Base-by-base conservation (phyloP, 768 basidiomycete species). In the Daedaleopsis sinensis region DNA sequence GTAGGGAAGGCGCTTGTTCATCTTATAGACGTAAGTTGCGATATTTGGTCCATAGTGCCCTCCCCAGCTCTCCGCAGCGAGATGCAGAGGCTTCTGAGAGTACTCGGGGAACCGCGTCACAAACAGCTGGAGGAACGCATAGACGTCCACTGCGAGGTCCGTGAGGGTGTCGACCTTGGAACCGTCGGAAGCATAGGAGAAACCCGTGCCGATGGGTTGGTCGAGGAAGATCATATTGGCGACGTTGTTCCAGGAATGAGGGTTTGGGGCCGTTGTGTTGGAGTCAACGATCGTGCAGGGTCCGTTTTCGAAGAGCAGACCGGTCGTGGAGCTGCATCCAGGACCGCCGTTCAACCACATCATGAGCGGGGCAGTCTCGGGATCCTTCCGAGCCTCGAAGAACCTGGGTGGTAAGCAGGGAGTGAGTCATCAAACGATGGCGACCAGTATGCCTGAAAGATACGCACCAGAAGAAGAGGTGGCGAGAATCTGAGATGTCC, bases 381-480 rank as follows among this genome's bases (percentile, higher is more conserved):
- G 73, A n/a, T 66, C 58, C 37, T 63, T 56, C 32, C 71, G 46
- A 32, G 68, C 55, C 64, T 72, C 73, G 53, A 70, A 72, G 58
- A 74, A 73, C 76, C 74, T 74, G 47, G 18, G 21, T 46, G 8
- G 10, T 13, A 5, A 19, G 18, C 13, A 36, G 23, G 21, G 35
- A 52, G 24, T 35, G 24, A 5, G 2, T n/a, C 16, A 36, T 6
- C 11, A 39, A 1, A 1, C 2, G 18, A 13, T 1, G 37, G 15
- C 8, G 10, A 27, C 15, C 21, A 11, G 48, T n/a, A 19, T 51
- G 32, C 8, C 16, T 27, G 24, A 62, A 36, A 75, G 27, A 32
- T 3, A 32, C 27, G 27, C 27, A 79, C 82, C 82, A 84, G 75
- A 82, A 83, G 75, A 84, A 84, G 32, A 84, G 71, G 64, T 84